Evolutionary conservation across 345 rosid species (phyloP).

Genomic region (Clarkia xantiana): DNA sequence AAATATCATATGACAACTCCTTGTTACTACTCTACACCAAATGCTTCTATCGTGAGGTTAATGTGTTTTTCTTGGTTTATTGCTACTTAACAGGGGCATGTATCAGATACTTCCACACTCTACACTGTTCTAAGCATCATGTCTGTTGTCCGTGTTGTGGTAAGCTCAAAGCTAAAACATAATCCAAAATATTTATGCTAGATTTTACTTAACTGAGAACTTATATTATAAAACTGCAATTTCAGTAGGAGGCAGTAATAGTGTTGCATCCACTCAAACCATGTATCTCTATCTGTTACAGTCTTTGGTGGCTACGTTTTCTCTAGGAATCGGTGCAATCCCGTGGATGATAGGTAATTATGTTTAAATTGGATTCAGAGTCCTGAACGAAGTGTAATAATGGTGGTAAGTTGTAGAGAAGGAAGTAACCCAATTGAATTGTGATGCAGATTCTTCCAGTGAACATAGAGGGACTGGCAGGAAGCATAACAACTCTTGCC

Average conservation of each 20-base stretch:
- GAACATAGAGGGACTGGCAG: conserved; percentile 33
- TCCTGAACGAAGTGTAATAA: no score
- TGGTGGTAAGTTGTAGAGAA: no score
- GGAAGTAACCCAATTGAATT: no score
- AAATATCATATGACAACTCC: background rate
- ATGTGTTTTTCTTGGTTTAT: background rate
- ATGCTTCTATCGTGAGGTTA: background rate
- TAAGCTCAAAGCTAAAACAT: conserved; percentile 12
- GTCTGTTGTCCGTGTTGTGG: conserved; percentile 89
- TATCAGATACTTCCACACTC: conserved; percentile 41
- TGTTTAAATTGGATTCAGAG: no score
- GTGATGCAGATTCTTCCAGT: conserved; percentile 62
- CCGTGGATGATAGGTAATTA: conserved; percentile 94
- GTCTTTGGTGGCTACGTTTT: conserved; percentile 65
- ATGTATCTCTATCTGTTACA: conserved; percentile 18
- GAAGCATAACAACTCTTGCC: conserved; percentile 31
- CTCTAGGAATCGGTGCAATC: conserved; percentile 87
- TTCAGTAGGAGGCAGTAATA: no score
- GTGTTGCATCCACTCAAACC: background rate
- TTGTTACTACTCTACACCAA: background rate
- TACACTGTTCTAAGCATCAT: conserved; percentile 47
- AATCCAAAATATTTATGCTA: no score
- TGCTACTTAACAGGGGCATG: conserved; percentile 26
- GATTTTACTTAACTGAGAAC: no score
- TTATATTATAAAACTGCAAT: no score